Evolutionary conservation across 2,329 filamentous ascomycete species (phyloP), one percentile per base, ranked within the genome.

Genomic region (Thermothelomyces thermophilus): DNA sequence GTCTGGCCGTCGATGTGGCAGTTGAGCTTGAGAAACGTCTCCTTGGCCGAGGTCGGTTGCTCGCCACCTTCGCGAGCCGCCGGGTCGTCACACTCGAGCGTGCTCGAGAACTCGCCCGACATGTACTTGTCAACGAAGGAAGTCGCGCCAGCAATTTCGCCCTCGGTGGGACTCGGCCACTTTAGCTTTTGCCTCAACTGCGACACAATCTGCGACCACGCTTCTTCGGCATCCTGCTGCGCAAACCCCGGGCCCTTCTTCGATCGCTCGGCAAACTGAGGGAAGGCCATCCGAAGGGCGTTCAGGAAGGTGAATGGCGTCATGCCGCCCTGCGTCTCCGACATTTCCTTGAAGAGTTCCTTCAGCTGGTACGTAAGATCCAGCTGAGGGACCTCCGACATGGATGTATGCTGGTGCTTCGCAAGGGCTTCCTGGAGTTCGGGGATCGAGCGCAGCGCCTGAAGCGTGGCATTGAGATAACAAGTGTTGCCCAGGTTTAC

Each of bases 191-290:
- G 80, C 55, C 86, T 82, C 33, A 98, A 72, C 63, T 91, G 87
- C 39, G 86, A 82, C 5, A 98, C 72, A 54, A 98, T 94, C 65
- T 97, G 91, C 17, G 91, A 93, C 90, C 91, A 98, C 41, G 91
- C 93, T 68, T 98, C 93, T 68, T 98, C 93, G 1, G 93, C 93
- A 71, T 98, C 93, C 70, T 98, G 93, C 69, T 98, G 93, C n/a
- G 93, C 90, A 64, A 85, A 97, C 6, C 87, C 90, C 51, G 84
- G 76, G 19, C 88, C 87, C 28, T 84, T 84, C 66, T 87, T 90
- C 48, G 89, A 82, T 62, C 82, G 85, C 70, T 98, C 90, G 10
- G 89, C 90, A 64, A 98, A 98, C 64, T 97, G 93, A 9, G 93
- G 93, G 63, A 88, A 96, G 1, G 83, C 77, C 24, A 75, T 75